A percentile compares a stretch with the other conserved stretches of the same genome.
These are phyloP conservation scores for Leccinum imitatum DNA, from an alignment of 768 basidiomycete genomes.

Conservation along the genomic window DNA sequence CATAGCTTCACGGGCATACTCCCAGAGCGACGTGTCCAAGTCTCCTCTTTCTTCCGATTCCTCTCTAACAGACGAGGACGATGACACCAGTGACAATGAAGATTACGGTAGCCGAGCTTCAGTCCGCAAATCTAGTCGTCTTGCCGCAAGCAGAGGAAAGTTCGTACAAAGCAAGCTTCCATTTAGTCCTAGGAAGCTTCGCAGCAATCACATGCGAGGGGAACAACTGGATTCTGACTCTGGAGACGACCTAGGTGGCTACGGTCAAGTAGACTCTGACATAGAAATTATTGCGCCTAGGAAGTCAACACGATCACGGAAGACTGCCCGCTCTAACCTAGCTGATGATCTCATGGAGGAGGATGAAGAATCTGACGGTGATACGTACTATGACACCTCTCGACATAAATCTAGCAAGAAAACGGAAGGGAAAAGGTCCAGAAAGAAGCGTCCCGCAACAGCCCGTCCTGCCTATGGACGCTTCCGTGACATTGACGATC, in stretches of 20 bases:
- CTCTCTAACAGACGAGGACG: conserved; percentile 31
- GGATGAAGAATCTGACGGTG: conserved; percentile 33
- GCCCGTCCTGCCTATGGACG: conserved; percentile 51
- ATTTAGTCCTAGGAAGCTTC: conserved; percentile 68
- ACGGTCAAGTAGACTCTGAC: conserved; percentile 34
- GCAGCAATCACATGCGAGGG: conserved; percentile 33
- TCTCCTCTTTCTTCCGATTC: conserved; percentile 14
- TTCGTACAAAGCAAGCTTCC: conserved; percentile 43
- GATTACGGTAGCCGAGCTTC: conserved; percentile 1
- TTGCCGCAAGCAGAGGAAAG: conserved; percentile 4
- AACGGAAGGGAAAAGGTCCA: conserved; percentile 10
- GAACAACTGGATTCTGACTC: conserved; percentile 32
- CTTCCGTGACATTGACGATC: conserved; percentile 42
- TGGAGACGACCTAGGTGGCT: conserved; percentile 41
- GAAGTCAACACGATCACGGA: conserved; percentile 51
- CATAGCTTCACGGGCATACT: conserved; percentile 4
- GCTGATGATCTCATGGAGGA: conserved; percentile 28
- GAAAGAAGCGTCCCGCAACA: conserved; percentile 34
- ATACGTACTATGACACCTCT: conserved; percentile 34
- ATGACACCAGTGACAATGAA: conserved; percentile 17
- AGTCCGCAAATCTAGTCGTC: conserved; percentile 22
- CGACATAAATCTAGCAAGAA: conserved; percentile 6
- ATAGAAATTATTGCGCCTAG: conserved; percentile 31
- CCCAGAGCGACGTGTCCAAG: conserved; percentile 13
- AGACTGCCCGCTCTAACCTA: conserved; percentile 37